Conservation (phyloP, 148 eudicot species). For the Diospyros lotus region DNA sequence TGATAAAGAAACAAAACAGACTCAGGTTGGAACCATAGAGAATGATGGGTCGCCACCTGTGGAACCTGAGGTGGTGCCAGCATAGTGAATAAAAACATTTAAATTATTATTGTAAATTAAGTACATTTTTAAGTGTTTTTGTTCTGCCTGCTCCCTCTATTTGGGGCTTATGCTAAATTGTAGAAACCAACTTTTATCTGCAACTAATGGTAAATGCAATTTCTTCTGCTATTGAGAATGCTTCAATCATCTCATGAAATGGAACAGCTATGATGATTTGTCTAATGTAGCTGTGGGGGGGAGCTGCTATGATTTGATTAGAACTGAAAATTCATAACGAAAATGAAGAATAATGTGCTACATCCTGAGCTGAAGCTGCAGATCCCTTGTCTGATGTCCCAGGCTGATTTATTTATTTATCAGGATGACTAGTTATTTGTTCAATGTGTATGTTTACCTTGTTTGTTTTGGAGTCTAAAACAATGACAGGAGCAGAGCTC, state of each 20-base stretch:
- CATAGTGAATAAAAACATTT: constrained; percentile 7
- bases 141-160: background rate
- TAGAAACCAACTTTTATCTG: background rate
- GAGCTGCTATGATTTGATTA: background rate
- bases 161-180: background rate
- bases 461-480: background rate
- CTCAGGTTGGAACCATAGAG: constrained; percentile 15
- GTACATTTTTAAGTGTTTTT: background rate
- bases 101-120: constrained; percentile 2
- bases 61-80: constrained; percentile 62
- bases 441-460: background rate
- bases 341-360: no score
- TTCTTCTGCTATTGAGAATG: background rate
- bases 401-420: no score
- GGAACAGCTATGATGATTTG: no score
- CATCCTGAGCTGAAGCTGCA: no score
- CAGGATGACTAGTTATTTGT: background rate
- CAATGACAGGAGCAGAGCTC: background rate
- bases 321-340: background rate
- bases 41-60: constrained; percentile 54
- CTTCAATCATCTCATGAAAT: background rate
- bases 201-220: background rate
- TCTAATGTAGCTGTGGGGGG: no score
- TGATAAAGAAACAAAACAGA: constrained; percentile 13
- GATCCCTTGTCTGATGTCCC: no score